Evolutionary conservation across 1,284 basidiomycete genomes (phyloP).

Genomic region (Malassezia brasiliensis): DNA sequence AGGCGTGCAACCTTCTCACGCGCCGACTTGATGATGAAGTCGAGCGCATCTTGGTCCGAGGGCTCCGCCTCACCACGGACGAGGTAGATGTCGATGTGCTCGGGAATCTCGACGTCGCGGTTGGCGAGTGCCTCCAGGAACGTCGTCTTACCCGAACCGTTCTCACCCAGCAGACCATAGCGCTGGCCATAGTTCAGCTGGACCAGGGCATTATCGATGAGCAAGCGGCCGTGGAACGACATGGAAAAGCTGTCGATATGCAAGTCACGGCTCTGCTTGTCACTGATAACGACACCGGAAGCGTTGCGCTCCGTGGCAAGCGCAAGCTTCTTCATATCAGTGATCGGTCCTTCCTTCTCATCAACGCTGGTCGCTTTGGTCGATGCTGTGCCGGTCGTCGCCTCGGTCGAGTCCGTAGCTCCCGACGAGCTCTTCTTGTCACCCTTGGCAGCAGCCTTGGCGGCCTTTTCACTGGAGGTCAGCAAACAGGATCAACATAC

Average conservation of each 20-base stretch:
- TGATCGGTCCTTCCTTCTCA: conserved; percentile 21
- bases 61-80: conserved; percentile 93
- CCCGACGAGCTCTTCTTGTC: conserved; percentile 34
- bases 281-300: conserved; percentile 77
- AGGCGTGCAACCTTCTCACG: conserved; percentile 89
- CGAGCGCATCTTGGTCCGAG: conserved; percentile 86
- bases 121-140: conserved; percentile 45
- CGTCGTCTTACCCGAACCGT: conserved; percentile 89
- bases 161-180: conserved; percentile 88
- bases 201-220: conserved; percentile 80
- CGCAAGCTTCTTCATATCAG: conserved; percentile 47
- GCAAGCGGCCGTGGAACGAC: conserved; percentile 89
- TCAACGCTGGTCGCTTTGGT: conserved; percentile 16
- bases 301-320: conserved; percentile 46
- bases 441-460: conserved; percentile 41
- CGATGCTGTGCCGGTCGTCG: conserved; percentile 22
- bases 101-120: conserved; percentile 78
- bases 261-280: conserved; percentile 84
- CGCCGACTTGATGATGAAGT: conserved; percentile 88
- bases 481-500: conserved; percentile 20
- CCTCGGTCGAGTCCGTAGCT: conserved; percentile 27
- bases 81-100: conserved; percentile 94
- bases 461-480: conserved; percentile 41
- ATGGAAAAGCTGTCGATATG: conserved; percentile 93
- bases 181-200: conserved; percentile 93